Conservation (phyloP, 495 filamentous ascomycete species). For the Daldinia childiae region DNA sequence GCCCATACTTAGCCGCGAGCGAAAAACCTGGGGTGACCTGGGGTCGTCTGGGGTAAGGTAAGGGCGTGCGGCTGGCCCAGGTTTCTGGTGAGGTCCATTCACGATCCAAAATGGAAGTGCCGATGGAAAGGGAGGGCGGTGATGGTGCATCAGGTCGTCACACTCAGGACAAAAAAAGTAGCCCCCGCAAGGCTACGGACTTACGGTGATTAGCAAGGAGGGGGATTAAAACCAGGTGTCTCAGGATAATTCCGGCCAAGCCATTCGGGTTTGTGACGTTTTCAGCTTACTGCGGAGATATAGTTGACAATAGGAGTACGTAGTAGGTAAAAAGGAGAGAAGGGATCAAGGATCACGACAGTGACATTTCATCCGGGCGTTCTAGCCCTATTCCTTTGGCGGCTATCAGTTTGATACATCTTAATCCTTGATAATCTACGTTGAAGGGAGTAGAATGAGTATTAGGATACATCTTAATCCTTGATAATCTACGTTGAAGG, state of each 20-base stretch:
- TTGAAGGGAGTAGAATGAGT: not conserved
- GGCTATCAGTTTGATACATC: not conserved
- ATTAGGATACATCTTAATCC: not conserved
- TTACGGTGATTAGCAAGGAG: constrained; percentile 21
- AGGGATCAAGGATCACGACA: constrained; percentile 1
- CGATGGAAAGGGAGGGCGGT: constrained; percentile 10
- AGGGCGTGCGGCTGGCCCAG: constrained; percentile 26
- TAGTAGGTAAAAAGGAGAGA: not conserved
- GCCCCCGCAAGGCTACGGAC: constrained; percentile 21
- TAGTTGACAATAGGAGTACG: not conserved
- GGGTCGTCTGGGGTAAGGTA: constrained; percentile 18
- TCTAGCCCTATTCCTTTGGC: not conserved
- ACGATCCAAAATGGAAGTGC: constrained; percentile 19
- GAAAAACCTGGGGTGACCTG: constrained; percentile 36
- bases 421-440: not conserved
- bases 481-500: not conserved
- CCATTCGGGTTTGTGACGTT: constrained; percentile 1
- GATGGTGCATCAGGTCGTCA: constrained; percentile 14
- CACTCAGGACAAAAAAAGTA: not conserved
- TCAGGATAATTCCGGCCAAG: constrained; percentile 4
- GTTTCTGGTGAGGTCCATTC: constrained; percentile 25
- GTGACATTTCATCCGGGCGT: not conserved
- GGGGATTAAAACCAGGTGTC: constrained; percentile 2
- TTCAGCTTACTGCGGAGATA: constrained; percentile 1
- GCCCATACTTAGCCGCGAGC: constrained; percentile 39